Percentiles rank a stretch among this genome's conserved stretches.
These are phyloP conservation scores for Malus orientalis DNA, from an alignment of 306 rosid species.

Conservation along the genomic window DNA sequence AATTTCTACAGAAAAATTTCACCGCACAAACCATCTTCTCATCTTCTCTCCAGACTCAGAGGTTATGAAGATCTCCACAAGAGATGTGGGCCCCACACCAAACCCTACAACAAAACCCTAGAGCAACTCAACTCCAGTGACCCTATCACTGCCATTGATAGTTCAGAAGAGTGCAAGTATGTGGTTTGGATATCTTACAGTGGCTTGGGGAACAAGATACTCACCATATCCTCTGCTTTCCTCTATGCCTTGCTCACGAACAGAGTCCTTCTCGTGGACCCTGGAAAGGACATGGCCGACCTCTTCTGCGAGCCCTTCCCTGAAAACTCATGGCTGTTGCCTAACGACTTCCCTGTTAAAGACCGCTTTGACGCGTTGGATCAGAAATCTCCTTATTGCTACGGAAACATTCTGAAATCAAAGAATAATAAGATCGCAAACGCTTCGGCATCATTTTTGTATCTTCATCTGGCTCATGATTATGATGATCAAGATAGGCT, in stretches of 20 bases:
- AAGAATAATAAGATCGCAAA: slow-evolving; percentile 10
- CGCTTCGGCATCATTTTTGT: slow-evolving; percentile 28
- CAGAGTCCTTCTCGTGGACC: slow-evolving; percentile 74
- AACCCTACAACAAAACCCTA: slow-evolving; percentile 42
- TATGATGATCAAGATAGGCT: slow-evolving; percentile 66
- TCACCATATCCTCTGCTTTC: slow-evolving; percentile 55
- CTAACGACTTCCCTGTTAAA: slow-evolving; percentile 45
- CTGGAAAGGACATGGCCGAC: slow-evolving; percentile 57
- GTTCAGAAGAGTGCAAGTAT: slow-evolving; percentile 43
- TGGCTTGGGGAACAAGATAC: slow-evolving; percentile 74
- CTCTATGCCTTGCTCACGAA: slow-evolving; percentile 63
- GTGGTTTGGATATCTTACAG: slow-evolving; percentile 66
- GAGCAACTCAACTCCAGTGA: slow-evolving; percentile 40
- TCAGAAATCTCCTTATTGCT: slow-evolving; percentile 41
- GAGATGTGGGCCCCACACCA: slow-evolving; percentile 56
- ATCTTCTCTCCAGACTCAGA: slow-evolving; percentile 49
- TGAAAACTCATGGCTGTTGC: slow-evolving; percentile 54
- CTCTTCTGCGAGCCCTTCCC: slow-evolving; percentile 77
- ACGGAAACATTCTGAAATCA: slow-evolving; percentile 56
- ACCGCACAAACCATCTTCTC: slow-evolving; percentile 43
- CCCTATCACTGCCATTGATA: background rate
- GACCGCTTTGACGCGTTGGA: slow-evolving; percentile 24
- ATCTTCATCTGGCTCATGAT: slow-evolving; percentile 63
- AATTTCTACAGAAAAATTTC: slow-evolving; percentile 28
- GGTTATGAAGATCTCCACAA: slow-evolving; percentile 51